phyloP scores from a whole-genome alignment of 2,329 filamentous ascomycete species.

The Exophiala spinifera region DNA sequence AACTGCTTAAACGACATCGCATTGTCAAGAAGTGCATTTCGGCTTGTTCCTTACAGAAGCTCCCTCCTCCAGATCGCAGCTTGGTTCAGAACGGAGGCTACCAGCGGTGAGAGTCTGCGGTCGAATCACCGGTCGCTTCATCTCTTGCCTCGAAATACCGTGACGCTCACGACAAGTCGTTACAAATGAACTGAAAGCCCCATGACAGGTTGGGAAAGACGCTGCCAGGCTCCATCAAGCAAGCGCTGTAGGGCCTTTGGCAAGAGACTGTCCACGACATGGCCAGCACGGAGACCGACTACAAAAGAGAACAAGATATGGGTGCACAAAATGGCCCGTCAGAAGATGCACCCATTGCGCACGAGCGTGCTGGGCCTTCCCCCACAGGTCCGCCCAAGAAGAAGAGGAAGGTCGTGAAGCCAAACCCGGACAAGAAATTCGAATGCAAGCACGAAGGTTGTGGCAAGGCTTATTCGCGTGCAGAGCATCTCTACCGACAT shows the following conservation, averaged over 20 bases:
- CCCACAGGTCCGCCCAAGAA: constrained; percentile 35
- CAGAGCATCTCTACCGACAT: constrained; percentile 94
- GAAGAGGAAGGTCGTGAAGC: constrained; percentile 45
- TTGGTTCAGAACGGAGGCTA: background rate
- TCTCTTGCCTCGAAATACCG: background rate
- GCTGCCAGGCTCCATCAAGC: background rate
- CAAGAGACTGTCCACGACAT: constrained; percentile 6
- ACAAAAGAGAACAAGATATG: constrained; percentile 14
- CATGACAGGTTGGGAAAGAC: constrained; percentile 3
- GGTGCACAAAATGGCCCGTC: constrained; percentile 9
- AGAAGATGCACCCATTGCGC: constrained; percentile 6
- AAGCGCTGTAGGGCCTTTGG: background rate
- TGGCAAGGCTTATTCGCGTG: constrained; percentile 92
- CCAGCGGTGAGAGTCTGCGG: background rate
- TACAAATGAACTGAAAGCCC: constrained; percentile 6
- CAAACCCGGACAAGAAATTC: constrained; percentile 55
- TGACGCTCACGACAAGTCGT: background rate
- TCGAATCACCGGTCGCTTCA: background rate
- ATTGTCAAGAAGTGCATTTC: background rate
- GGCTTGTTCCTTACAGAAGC: background rate
- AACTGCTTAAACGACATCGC: background rate
- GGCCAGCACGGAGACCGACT: constrained; percentile 13
- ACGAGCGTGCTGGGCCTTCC: background rate
- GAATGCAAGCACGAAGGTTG: constrained; percentile 83
- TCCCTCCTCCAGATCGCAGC: background rate